These are phyloP conservation scores for Rhizoclosmatium globosum DNA, from an alignment of 192 early-diverging fungal species.

Conservation along the genomic window DNA sequence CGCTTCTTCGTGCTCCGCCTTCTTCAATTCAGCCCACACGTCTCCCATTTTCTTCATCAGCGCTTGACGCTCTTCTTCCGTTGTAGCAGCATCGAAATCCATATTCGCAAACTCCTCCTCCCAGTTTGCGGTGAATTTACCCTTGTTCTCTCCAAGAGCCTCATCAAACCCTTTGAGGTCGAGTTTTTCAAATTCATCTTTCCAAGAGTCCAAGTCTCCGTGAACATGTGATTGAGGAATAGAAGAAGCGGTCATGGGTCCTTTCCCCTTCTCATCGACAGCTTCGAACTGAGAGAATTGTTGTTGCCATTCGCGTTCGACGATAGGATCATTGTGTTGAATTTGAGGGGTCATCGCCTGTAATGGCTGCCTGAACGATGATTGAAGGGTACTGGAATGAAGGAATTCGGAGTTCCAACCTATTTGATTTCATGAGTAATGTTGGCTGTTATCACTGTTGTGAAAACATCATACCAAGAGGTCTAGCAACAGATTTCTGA, in stretches of 20 bases:
- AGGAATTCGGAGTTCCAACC: no score
- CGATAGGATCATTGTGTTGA: conserved; percentile 1
- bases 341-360: not conserved
- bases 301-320: conserved; percentile 28
- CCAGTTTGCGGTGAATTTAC: conserved; percentile 30
- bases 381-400: no score
- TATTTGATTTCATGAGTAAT: no score
- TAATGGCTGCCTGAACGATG: no score
- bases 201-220: conserved; percentile 17
- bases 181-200: conserved; percentile 8
- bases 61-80: conserved; percentile 36
- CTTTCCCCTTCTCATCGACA: conserved; percentile 2
- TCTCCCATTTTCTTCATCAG: conserved; percentile 34
- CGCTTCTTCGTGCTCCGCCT: conserved; percentile 11
- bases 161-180: not conserved
- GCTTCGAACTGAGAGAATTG: conserved; percentile 15
- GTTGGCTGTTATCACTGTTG: no score
- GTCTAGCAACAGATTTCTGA: no score
- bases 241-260: not conserved
- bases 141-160: not conserved
- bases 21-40: conserved; percentile 60
- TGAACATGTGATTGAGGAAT: conserved; percentile 4
- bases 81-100: not conserved
- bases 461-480: no score
- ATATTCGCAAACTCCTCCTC: conserved; percentile 34